Evolutionary conservation across 352 stramenopile genomes (phyloP).

Genomic region (Pythium pectinolyticum): DNA sequence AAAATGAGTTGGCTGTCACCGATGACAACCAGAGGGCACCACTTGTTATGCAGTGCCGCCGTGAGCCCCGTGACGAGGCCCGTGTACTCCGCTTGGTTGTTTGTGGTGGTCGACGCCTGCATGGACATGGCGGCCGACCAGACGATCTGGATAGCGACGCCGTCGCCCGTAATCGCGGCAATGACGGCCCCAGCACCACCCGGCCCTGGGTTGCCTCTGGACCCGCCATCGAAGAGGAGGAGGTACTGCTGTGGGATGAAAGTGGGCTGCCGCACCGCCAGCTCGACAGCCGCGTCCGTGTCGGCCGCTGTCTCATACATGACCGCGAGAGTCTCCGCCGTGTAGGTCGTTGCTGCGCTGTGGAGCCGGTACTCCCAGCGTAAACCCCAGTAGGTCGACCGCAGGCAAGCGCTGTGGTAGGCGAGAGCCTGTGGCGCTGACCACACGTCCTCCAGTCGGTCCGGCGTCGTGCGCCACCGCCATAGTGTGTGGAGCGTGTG

Average conservation of each 20-base stretch:
- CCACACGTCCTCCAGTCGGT: background rate
- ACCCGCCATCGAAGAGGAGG: slow-evolving; percentile 7
- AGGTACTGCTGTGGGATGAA: background rate
- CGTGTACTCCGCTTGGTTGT: slow-evolving; percentile 13
- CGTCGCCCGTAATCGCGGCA: background rate
- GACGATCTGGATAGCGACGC: background rate
- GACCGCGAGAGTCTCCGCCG: background rate
- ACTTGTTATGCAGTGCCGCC: background rate
- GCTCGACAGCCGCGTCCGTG: too few relatives aligned
- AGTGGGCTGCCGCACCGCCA: background rate
- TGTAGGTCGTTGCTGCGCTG: background rate
- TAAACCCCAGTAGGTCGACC: background rate
- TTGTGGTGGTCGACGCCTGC: background rate
- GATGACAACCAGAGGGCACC: slow-evolving; percentile 5
- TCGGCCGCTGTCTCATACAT: background rate
- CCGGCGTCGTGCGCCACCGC: background rate
- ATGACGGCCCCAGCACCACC: background rate
- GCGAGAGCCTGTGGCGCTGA: background rate
- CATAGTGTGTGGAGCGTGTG: background rate
- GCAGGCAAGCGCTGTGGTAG: background rate
- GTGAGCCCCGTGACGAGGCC: background rate
- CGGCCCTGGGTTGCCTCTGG: background rate
- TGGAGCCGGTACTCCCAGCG: background rate
- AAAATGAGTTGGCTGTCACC: slow-evolving; percentile 20
- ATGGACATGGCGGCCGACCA: slow-evolving; percentile 3